Base-by-base conservation (phyloP, 2,329 filamentous ascomycete species). In the Phaeosphaeriaceae sp. region DNA sequence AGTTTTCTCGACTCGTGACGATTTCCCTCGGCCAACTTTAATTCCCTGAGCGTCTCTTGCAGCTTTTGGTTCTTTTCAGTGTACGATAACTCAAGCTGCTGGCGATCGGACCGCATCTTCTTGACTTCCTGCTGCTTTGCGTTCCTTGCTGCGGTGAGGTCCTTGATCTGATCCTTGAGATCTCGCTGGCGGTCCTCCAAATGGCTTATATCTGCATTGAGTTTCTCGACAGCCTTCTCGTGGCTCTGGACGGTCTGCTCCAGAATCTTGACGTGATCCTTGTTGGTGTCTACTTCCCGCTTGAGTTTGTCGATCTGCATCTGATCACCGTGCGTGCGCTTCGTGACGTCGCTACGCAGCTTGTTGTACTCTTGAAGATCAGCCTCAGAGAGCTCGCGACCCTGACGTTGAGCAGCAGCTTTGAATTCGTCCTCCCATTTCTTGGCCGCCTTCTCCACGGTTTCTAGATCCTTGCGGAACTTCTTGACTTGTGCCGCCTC, bases 41-140 rank as follows among this genome's bases (percentile, higher is more conserved):
- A 91, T 62, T 96, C 85, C 74, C 93, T 93, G 61, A 85, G 87
- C 27, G 93, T 88, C 57, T 93, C 91, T 61, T 91, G 89, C 7
- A 98, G 85, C 76, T 97, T 94, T 78, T 97, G 93, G 65, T 99
- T 93, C 2, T 96, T 86, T 73, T 98, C 95, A 0, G 91, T 95
- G 53, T 90, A 88, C 73, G 89, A 89, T 72, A 96, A 91, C 53
- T 91, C 90, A 9, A 91, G 89, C 53, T 69, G 67, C 54, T 63
- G 65, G 31, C 71, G 72, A 52, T 75, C 73, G 6, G 74, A 70
- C 48, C 65, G 56, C 20, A 74, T 62, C 53, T 89, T 87, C 73
- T 97, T 95, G 73, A 93, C 91, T 59, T 95, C 91, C 73, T 94
- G 96, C 80, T 96, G 97, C 82, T 96, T 98, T 22, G 82, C 80